phyloP scores from a whole-genome alignment of 441 rosid genomes.

The Mallotus repandus region DNA sequence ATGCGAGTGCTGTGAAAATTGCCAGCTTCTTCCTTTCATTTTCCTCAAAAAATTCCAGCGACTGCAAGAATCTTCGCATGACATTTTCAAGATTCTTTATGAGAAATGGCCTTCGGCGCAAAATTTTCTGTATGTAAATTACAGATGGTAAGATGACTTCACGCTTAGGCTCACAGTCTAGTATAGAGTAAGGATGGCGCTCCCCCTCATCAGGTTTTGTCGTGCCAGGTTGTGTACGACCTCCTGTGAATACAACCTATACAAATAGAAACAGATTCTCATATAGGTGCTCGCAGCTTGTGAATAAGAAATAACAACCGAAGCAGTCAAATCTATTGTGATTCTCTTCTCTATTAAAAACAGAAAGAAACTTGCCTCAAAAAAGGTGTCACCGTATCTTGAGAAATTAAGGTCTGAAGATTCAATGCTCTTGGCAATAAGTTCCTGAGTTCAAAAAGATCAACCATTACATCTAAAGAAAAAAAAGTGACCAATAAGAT shows the following conservation, averaged over 20 bases:
- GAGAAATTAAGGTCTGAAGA: conserved; percentile 88
- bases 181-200: conserved; percentile 83
- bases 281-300: background rate
- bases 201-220: conserved; percentile 98
- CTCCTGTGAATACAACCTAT: conserved; percentile 95
- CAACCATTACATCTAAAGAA: background rate
- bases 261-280: conserved; percentile 11
- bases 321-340: background rate
- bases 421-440: conserved; percentile 85
- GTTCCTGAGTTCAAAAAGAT: conserved; percentile 52
- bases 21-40: conserved; percentile 98
- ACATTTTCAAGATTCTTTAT: conserved; percentile 98
- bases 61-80: conserved; percentile 84
- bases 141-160: conserved; percentile 82
- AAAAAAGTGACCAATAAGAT: background rate
- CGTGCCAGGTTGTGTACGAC: conserved; percentile 98
- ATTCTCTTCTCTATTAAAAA: background rate
- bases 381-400: conserved; percentile 98
- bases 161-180: conserved; percentile 86
- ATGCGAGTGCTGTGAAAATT: conserved; percentile 93
- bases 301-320: background rate
- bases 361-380: conserved; percentile 58
- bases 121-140: conserved; percentile 79
- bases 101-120: conserved; percentile 90
- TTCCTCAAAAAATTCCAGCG: conserved; percentile 95